Evolutionary conservation across 805 yeast species (phyloP), one percentile per base, ranked within the genome.

Genomic region (Tetrapisispora pingtungensis): DNA sequence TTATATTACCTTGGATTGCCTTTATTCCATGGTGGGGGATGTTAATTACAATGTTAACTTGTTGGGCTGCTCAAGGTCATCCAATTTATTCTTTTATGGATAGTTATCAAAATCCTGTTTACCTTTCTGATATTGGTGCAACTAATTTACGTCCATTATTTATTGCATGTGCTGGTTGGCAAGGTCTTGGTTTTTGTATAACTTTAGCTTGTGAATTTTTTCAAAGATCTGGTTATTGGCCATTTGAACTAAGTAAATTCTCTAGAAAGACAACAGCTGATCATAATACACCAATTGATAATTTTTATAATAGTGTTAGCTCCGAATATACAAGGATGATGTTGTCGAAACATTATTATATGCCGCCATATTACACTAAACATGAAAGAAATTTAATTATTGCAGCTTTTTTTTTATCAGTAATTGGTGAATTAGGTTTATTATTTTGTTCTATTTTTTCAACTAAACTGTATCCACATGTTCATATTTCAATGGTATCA

Each of bases 51-150:
- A 67, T 89, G 76, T 57, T 89, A 51, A 60, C 73, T 1, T 73
- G 79, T 52, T 89, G 96, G 96, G 76, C 82, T 2, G 73, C 69
- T 3, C 86, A 84, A 57, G 96, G 95, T 2, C 74, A 74, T 40
- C 95, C 95, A 0, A 68, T 74, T 13, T 82, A 84, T 57, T 59
- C 68, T 45, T 78, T 78, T 51, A 73, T 77, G 70, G 63, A 65
- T 35, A 43, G 58, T 1, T 47, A 63, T 3, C 77, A 71, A 51
- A 54, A 63, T 30, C 75, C 80, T 38, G 80, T 85, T 3, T 89
- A 83, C 64, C 76, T 89, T 42, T 83, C 94, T 4, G 84, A 88
- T 56, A 75, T 88, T 41, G 96, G 89, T 3, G 96, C 96, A 10
- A 84, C 95, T 7, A 81, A 80, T 53, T 67, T 86, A 41, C 84